Conservation (phyloP, 805 yeast genomes). For the Sungouiella thailandica region DNA sequence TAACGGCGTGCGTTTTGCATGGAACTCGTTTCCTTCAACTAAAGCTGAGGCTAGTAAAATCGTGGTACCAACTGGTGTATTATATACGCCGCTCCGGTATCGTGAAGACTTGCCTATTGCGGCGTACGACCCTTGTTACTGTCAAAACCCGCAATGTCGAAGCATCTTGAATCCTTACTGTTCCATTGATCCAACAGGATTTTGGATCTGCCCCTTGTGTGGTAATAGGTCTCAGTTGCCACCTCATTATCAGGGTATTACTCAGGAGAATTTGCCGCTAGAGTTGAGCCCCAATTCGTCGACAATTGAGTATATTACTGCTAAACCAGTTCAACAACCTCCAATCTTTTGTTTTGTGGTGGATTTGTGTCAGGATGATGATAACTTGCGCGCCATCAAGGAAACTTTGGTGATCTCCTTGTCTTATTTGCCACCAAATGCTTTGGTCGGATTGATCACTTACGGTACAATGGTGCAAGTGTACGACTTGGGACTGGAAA, state of each 20-base stretch:
- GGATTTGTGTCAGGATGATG: conserved; percentile 87
- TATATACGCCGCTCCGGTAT: conserved; percentile 89
- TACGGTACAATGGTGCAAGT: conserved; percentile 88
- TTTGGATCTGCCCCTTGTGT: conserved; percentile 89
- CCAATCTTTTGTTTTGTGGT: conserved; percentile 84
- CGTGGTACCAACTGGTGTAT: conserved; percentile 89
- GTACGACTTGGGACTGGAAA: conserved; percentile 67
- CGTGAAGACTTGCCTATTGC: conserved; percentile 74
- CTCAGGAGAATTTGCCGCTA: conserved; percentile 72
- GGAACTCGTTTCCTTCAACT: conserved; percentile 82
- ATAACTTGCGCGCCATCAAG: conserved; percentile 77
- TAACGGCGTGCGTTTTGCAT: conserved; percentile 41
- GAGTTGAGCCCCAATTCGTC: conserved; percentile 67
- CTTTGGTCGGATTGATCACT: conserved; percentile 82
- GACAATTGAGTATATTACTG: conserved; percentile 80
- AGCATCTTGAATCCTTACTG: conserved; percentile 86
- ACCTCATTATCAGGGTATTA: conserved; percentile 70
- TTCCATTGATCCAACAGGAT: conserved; percentile 68
- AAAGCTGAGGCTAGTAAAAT: conserved; percentile 85
- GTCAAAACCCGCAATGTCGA: conserved; percentile 74
- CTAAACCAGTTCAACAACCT: conserved; percentile 76
- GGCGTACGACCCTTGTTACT: conserved; percentile 78
- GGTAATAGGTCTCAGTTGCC: conserved; percentile 74
- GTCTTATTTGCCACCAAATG: conserved; percentile 81
- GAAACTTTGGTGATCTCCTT: conserved; percentile 74